Conservation (phyloP, 495 filamentous ascomycete species). For the Aeminium ludgeri region DNA sequence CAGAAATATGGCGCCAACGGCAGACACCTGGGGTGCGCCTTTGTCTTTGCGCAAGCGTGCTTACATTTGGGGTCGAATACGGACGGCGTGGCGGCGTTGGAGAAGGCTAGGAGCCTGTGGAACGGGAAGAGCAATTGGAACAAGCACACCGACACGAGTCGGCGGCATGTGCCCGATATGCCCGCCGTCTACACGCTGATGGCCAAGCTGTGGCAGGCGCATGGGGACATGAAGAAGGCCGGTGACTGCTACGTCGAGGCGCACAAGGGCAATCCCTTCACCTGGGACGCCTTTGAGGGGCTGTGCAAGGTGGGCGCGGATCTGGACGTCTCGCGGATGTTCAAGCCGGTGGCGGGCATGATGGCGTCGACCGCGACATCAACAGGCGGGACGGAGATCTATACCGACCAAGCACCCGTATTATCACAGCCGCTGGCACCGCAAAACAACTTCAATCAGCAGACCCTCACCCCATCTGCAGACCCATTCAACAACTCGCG, state of each 20-base stretch:
- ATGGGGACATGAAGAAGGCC: constrained; percentile 66
- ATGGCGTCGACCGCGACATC: constrained; percentile 12
- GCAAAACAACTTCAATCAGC: constrained; percentile 15
- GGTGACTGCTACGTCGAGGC: constrained; percentile 72
- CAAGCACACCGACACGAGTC: constrained; percentile 42
- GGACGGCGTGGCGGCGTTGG: constrained; percentile 57
- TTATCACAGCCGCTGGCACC: background rate
- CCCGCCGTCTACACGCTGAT: constrained; percentile 64
- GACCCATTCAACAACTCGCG: constrained; percentile 23
- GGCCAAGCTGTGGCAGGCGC: constrained; percentile 70
- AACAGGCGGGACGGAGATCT: constrained; percentile 3
- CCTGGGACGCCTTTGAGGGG: constrained; percentile 93
- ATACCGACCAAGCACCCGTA: constrained; percentile 4
- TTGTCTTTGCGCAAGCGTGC: constrained; percentile 80
- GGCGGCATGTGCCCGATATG: constrained; percentile 55
- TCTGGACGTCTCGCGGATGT: constrained; percentile 53
- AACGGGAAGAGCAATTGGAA: constrained; percentile 24
- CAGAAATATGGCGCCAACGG: constrained; percentile 45
- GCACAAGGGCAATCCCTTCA: constrained; percentile 80
- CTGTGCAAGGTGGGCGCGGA: constrained; percentile 45
- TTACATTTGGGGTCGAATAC: constrained; percentile 37
- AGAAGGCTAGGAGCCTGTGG: constrained; percentile 14
- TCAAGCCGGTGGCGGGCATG: constrained; percentile 58
- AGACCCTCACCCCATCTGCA: constrained; percentile 22
- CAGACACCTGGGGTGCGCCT: constrained; percentile 70